Evolutionary conservation across 1,284 basidiomycete genomes (phyloP).

Genomic region (Tylopilus sp.): DNA sequence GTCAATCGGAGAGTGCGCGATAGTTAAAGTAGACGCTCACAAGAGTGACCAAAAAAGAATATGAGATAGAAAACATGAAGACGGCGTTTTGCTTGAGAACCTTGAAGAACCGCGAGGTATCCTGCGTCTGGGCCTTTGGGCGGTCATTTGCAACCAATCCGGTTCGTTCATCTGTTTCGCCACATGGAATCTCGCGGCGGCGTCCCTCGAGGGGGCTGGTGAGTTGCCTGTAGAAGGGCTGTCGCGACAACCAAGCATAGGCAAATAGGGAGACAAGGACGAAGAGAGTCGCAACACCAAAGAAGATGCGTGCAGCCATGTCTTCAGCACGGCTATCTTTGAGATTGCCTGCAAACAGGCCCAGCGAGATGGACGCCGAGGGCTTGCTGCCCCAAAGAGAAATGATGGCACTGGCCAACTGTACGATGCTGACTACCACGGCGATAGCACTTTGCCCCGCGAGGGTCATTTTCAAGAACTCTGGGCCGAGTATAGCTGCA

Average conservation of each 20-base stretch:
- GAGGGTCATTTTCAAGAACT: conserved; percentile 74
- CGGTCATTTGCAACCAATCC: conserved; percentile 48
- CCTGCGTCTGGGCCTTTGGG: conserved; percentile 35
- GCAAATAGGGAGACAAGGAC: conserved; percentile 61
- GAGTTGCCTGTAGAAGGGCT: conserved; percentile 65
- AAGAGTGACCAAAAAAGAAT: conserved; percentile 84
- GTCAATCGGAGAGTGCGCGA: background rate
- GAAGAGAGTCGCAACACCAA: conserved; percentile 73
- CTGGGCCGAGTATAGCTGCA: conserved; percentile 76
- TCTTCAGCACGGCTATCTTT: conserved; percentile 62
- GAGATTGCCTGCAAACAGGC: too few relatives aligned
- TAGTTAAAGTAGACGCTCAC: conserved; percentile 54
- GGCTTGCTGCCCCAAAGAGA: conserved; percentile 59
- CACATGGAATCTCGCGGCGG: conserved; percentile 26
- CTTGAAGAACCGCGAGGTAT: conserved; percentile 57
- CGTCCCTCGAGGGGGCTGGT: conserved; percentile 53
- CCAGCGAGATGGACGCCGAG: conserved; percentile 13
- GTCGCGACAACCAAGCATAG: conserved; percentile 63
- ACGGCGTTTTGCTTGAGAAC: conserved; percentile 71
- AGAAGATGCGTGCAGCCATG: conserved; percentile 74
- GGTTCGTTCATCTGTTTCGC: conserved; percentile 42
- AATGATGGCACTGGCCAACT: conserved; percentile 68
- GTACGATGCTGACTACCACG: conserved; percentile 74
- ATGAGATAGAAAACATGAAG: conserved; percentile 80
- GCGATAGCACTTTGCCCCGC: conserved; percentile 82